Evolutionary conservation across 352 stramenopile species (phyloP), one percentile per base, ranked within the genome.

Genomic region (Poterioochromonas sp.): DNA sequence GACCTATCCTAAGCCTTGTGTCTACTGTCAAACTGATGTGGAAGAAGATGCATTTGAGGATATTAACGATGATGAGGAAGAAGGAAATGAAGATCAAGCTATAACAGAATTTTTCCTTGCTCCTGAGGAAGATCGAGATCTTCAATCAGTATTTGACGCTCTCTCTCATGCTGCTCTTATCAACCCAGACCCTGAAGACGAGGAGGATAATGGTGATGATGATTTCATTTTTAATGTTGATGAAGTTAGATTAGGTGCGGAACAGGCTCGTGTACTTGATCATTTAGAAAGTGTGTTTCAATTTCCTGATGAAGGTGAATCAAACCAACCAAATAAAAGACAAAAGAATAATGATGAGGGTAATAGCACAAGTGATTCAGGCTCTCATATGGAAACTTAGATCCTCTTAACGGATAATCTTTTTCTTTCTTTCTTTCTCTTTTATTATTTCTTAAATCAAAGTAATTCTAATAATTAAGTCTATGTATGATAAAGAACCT

Each of bases 221-320:
- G 65, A 35, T 1, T 35, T 74, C 41, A 78, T 73, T 12, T 78
- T 44, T 40, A 78, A 70, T 78, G 35, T 35, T 2, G 73, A 78
- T 12, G 58, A 78, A 63, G 63, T 73, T 2, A 35, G 29, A 53
- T 26, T 51, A 58, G 65, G 65, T 8, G 65, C 65, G 5, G 40
- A 74, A 54, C 39, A 74, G 32, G 65, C 65, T 51, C 32, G 32
- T 32, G 53, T 51, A 40, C n/a, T 74, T 2, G 65, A 2, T 26
- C 39, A 53, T 74, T 54, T 51, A 40, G 65, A 74, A 1, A 58
- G 39, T 58, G 43, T 58, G 1, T 74, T 74, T 15, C 8, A 74
- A 26, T 53, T n/a, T 58, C 29, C 76, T 15, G 65, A 77, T 73
- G 44, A 76, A 58, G 22, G n/a, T n/a, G n/a, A n/a, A n/a, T n/a